Conservation (phyloP, 1,139 yeast species). For the Tardiomyces digboiensis region DNA sequence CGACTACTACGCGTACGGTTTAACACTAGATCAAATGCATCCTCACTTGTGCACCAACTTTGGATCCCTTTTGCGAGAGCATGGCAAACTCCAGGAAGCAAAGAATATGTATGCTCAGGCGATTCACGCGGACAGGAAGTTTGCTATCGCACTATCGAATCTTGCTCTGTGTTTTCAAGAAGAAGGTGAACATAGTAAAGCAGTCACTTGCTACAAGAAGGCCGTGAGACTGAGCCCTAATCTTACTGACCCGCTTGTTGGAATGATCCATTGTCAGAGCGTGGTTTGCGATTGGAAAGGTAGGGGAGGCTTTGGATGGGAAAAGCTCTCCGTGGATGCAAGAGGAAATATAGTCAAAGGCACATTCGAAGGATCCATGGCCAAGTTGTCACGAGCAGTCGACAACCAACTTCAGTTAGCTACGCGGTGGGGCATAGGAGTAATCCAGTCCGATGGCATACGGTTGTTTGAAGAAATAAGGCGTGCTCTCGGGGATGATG, state of each 20-base stretch:
- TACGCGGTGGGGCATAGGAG: constrained; percentile 23
- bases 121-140: constrained; percentile 22
- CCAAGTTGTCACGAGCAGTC: constrained; percentile 16
- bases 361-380: constrained; percentile 21
- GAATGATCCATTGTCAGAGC: constrained; percentile 24
- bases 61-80: constrained; percentile 26
- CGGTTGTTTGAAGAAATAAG: neutral
- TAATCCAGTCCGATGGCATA: constrained; percentile 1
- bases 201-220: constrained; percentile 21
- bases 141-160: constrained; percentile 26
- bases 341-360: constrained; percentile 17
- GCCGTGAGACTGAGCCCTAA: constrained; percentile 23
- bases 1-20: constrained; percentile 24
- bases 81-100: constrained; percentile 23
- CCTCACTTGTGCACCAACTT: constrained; percentile 28
- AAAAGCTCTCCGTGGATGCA: constrained; percentile 20
- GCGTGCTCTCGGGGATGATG: neutral
- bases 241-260: constrained; percentile 26
- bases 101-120: constrained; percentile 24
- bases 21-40: constrained; percentile 23
- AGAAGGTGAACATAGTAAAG: constrained; percentile 24
- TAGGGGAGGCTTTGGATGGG: constrained; percentile 25
- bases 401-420: constrained; percentile 19
- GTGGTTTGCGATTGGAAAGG: constrained; percentile 28
- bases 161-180: constrained; percentile 26